phyloP scores from a whole-genome alignment of 2,329 filamentous ascomycete species.

The Xylariaceae sp. region DNA sequence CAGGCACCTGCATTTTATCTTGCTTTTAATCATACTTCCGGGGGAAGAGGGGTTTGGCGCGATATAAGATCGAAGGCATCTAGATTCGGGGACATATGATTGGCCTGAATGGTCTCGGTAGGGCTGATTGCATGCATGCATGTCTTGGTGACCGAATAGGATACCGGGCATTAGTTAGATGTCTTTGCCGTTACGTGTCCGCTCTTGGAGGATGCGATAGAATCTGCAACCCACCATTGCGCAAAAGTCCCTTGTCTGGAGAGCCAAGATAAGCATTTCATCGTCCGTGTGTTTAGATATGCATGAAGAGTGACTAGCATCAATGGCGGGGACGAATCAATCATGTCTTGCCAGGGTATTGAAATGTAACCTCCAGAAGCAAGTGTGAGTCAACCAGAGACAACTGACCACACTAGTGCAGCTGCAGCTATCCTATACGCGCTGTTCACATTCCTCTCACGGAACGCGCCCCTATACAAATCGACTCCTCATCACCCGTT shows the following conservation, averaged over 20 bases:
- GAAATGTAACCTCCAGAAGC: slow-evolving; percentile 16
- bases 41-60: slow-evolving; percentile 3
- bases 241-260: too few relatives aligned
- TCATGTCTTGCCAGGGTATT: background rate
- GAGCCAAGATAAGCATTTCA: slow-evolving; percentile 3
- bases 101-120: slow-evolving; percentile 10
- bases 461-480: too few relatives aligned
- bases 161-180: background rate
- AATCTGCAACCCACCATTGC: too few relatives aligned
- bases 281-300: too few relatives aligned
- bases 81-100: slow-evolving; percentile 11
- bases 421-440: slow-evolving; percentile 3
- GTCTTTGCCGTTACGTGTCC: slow-evolving; percentile 8
- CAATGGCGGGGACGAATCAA: slow-evolving; percentile 15
- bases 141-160: slow-evolving; percentile 5
- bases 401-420: slow-evolving; percentile 18
- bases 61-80: slow-evolving; percentile 19
- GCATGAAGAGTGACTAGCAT: slow-evolving; percentile 10
- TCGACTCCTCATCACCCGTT: background rate
- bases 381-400: slow-evolving; percentile 27
- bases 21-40: slow-evolving; percentile 20
- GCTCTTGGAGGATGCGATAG: background rate
- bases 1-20: slow-evolving; percentile 38
- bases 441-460: too few relatives aligned
- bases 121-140: slow-evolving; percentile 25